Percentiles rank a stretch among this genome's conserved stretches.
phyloP scores from a whole-genome alignment of 2,329 filamentous ascomycete species.

The Cladosporium sp. region DNA sequence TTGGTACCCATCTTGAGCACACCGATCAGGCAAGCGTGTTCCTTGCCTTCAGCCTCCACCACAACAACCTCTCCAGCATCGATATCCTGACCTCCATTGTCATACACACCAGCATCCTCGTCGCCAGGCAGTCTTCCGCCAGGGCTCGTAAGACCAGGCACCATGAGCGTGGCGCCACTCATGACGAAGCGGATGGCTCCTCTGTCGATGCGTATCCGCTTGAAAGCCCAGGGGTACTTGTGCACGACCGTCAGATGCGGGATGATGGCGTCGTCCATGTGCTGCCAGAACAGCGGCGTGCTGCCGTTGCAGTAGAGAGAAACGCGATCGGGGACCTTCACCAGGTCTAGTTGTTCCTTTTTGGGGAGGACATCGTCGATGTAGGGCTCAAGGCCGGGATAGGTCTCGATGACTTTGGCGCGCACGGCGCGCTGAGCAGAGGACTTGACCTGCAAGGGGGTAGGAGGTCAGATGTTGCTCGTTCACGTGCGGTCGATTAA shows the following conservation, averaged over 20 bases:
- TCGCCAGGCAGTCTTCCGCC: constrained; percentile 70
- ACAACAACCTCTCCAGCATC: constrained; percentile 78
- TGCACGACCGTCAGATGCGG: constrained; percentile 88
- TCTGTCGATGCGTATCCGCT: constrained; percentile 81
- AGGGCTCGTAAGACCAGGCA: constrained; percentile 77
- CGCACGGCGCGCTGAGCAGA: constrained; percentile 85
- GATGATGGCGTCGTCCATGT: constrained; percentile 67
- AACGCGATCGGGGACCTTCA: constrained; percentile 90
- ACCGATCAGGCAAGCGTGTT: constrained; percentile 82
- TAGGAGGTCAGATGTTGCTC: neutral
- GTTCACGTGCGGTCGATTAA: neutral
- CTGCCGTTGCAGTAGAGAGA: constrained; percentile 78
- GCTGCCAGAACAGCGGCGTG: constrained; percentile 85
- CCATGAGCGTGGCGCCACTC: constrained; percentile 90
- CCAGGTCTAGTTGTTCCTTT: constrained; percentile 80
- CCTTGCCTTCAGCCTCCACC: constrained; percentile 87
- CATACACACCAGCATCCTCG: constrained; percentile 36
- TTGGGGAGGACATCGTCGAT: constrained; percentile 95
- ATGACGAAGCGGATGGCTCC: constrained; percentile 96
- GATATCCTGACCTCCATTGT: constrained; percentile 59
- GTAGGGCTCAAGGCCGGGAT: constrained; percentile 76
- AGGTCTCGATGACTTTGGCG: constrained; percentile 72
- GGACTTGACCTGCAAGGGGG: constrained; percentile 60
- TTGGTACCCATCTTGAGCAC: constrained; percentile 75
- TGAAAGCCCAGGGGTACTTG: constrained; percentile 78